Conservation (phyloP, 2,329 filamentous ascomycete genomes). For the Aspergillus neoniger region DNA sequence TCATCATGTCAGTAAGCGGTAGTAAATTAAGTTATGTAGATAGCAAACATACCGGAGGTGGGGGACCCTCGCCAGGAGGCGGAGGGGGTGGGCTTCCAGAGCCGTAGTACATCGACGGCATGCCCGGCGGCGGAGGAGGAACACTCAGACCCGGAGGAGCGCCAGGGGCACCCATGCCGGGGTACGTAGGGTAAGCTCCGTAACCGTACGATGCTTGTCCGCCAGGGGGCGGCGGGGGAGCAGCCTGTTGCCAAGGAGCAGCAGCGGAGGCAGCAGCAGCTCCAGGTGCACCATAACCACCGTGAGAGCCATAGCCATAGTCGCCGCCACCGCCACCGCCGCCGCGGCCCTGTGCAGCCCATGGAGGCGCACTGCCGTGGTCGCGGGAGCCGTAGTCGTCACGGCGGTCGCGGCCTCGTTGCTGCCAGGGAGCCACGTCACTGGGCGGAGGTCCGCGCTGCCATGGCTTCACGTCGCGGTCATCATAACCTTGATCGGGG, state of each 20-base stretch:
- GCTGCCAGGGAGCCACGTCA: conserved; percentile 78
- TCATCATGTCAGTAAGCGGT: background rate
- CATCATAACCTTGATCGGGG: conserved; percentile 58
- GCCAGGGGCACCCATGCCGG: conserved; percentile 56
- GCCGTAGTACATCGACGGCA: conserved; percentile 43
- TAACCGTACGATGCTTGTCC: conserved; percentile 59
- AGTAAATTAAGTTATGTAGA: too few species aligned
- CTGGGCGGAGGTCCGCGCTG: conserved; percentile 75
- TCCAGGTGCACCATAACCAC: conserved; percentile 45
- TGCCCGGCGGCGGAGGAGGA: conserved; percentile 51
- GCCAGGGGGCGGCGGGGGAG: conserved; percentile 48
- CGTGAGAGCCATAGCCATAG: conserved; percentile 42
- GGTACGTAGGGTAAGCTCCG: conserved; percentile 51
- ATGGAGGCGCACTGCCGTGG: conserved; percentile 38
- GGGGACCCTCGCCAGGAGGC: conserved; percentile 45
- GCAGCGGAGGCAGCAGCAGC: conserved; percentile 55
- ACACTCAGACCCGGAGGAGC: conserved; percentile 49
- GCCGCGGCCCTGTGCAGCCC: conserved; percentile 41
- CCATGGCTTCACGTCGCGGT: conserved; percentile 75
- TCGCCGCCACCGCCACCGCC: conserved; percentile 49
- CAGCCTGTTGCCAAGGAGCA: conserved; percentile 66
- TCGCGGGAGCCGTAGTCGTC: conserved; percentile 49
- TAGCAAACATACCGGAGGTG: conserved; percentile 42
- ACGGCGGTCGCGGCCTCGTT: conserved; percentile 55
- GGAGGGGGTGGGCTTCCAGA: conserved; percentile 42